Conservation (phyloP, 1,284 basidiomycete genomes). For the Stereum hirsutum region DNA sequence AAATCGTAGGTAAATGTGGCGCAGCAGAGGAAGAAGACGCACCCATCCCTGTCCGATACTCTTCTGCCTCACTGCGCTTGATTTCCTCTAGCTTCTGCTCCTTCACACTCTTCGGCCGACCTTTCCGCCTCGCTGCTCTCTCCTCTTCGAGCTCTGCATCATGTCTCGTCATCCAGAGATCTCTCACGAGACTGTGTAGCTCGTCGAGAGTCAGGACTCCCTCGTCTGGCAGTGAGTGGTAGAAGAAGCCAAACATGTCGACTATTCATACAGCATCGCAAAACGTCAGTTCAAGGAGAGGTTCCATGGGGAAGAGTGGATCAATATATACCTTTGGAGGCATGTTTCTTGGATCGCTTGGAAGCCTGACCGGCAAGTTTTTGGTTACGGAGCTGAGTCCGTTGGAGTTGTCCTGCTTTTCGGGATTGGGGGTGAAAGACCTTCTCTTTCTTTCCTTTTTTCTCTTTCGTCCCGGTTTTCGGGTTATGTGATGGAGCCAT, state of each 20-base stretch:
- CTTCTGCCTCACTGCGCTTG: slow-evolving; percentile 57
- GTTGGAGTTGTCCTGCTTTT: slow-evolving; percentile 73
- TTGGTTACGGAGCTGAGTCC: slow-evolving; percentile 61
- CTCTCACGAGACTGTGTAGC: slow-evolving; percentile 57
- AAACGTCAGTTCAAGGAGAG: not conserved
- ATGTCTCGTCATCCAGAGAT: slow-evolving; percentile 70
- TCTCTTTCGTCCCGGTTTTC: slow-evolving; percentile 15
- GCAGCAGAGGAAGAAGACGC: slow-evolving; percentile 20
- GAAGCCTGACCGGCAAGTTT: slow-evolving; percentile 53
- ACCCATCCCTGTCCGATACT: slow-evolving; percentile 83
- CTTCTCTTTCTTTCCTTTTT: slow-evolving; percentile 54
- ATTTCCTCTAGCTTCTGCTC: slow-evolving; percentile 68
- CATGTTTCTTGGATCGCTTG: slow-evolving; percentile 48
- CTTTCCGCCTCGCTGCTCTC: slow-evolving; percentile 54
- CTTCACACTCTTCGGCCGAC: slow-evolving; percentile 68
- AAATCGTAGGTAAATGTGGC: not conserved
- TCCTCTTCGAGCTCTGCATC: slow-evolving; percentile 65
- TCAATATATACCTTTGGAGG: slow-evolving; percentile 36
- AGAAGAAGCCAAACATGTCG: slow-evolving; percentile 76
- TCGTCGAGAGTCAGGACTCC: slow-evolving; percentile 52
- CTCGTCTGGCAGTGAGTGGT: slow-evolving; percentile 60
- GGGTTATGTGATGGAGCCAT: slow-evolving; percentile 22
- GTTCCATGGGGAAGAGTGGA: not conserved
- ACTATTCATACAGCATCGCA: slow-evolving; percentile 27
- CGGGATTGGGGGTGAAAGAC: slow-evolving; percentile 73